phyloP scores from a whole-genome alignment of 345 rosid species.

The Heritiera littoralis region DNA sequence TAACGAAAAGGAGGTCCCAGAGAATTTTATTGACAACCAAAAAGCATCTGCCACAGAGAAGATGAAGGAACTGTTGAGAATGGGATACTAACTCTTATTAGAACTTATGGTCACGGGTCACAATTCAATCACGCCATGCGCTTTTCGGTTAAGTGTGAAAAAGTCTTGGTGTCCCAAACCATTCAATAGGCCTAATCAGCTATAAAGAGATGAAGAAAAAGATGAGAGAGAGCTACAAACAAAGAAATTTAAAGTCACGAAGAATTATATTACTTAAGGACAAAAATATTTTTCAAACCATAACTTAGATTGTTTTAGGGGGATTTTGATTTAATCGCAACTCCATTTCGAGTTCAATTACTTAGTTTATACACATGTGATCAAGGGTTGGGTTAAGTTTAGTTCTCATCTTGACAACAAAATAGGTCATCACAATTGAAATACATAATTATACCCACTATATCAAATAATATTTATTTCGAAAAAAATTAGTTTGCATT shows the following conservation, averaged over 20 bases:
- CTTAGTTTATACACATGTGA: too few relatives aligned
- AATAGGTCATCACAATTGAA: too few relatives aligned
- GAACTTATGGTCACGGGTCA: conserved; percentile 9
- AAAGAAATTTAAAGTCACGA: too few relatives aligned
- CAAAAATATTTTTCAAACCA: not conserved
- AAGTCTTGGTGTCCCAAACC: not conserved
- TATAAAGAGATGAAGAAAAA: not conserved
- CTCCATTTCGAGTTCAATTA: too few relatives aligned
- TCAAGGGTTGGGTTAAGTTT: too few relatives aligned
- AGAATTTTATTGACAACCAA: conserved; percentile 3
- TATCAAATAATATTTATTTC: too few relatives aligned
- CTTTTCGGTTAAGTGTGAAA: not conserved
- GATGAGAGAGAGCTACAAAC: not conserved
- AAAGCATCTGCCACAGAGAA: not conserved
- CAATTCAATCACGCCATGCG: not conserved
- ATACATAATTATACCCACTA: too few relatives aligned
- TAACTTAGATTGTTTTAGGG: not conserved
- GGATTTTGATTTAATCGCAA: too few relatives aligned
- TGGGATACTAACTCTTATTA: not conserved
- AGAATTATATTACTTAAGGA: too few relatives aligned
- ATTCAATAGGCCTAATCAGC: not conserved
- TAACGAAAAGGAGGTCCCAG: not conserved
- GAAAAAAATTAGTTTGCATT: too few relatives aligned
- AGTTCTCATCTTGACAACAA: too few relatives aligned
- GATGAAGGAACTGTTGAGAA: not conserved